Percentiles rank a stretch among this genome's conserved stretches.
Evolutionary conservation across 345 rosid genomes (phyloP).

Genomic region (Pugionium dolabratum): DNA sequence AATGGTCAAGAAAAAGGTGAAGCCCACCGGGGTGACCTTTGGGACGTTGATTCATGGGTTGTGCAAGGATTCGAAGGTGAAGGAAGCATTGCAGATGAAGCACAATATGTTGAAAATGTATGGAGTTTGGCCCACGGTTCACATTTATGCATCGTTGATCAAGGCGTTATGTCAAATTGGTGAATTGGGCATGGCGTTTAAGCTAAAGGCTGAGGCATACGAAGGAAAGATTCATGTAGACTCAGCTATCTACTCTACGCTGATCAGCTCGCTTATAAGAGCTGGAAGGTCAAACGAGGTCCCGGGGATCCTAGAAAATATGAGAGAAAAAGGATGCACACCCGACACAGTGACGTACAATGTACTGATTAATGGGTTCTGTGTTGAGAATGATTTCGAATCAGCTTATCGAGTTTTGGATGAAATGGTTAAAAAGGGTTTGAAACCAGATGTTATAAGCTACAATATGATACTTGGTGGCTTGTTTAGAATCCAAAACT

Average conservation of each 20-base stretch:
- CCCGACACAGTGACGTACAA: slow-evolving; percentile 65
- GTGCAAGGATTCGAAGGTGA: slow-evolving; percentile 52
- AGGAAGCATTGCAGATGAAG: slow-evolving; percentile 72
- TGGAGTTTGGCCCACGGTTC: slow-evolving; percentile 46
- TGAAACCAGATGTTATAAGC: slow-evolving; percentile 65
- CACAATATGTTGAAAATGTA: slow-evolving; percentile 51
- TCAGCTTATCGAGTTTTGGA: slow-evolving; percentile 57
- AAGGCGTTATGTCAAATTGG: slow-evolving; percentile 54
- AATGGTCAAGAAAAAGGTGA: slow-evolving; percentile 58
- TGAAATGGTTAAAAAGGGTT: slow-evolving; percentile 56
- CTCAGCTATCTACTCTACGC: slow-evolving; percentile 55
- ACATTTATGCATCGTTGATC: slow-evolving; percentile 54
- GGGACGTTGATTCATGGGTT: slow-evolving; percentile 57
- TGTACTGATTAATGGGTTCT: slow-evolving; percentile 57
- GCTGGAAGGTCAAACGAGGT: slow-evolving; percentile 61
- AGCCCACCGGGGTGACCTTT: slow-evolving; percentile 56
- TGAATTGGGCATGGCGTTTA: slow-evolving; percentile 53
- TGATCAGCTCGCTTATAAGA: slow-evolving; percentile 55
- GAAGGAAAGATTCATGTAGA: slow-evolving; percentile 47
- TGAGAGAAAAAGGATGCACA: slow-evolving; percentile 57
- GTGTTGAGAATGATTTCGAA: slow-evolving; percentile 54
- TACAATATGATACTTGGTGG: slow-evolving; percentile 61
- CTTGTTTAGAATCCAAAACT: slow-evolving; percentile 59
- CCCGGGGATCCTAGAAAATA: slow-evolving; percentile 51
- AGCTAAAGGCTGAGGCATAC: slow-evolving; percentile 69